Evolutionary conservation across 345 rosid species (phyloP).

Genomic region (Lepidium sativum): DNA sequence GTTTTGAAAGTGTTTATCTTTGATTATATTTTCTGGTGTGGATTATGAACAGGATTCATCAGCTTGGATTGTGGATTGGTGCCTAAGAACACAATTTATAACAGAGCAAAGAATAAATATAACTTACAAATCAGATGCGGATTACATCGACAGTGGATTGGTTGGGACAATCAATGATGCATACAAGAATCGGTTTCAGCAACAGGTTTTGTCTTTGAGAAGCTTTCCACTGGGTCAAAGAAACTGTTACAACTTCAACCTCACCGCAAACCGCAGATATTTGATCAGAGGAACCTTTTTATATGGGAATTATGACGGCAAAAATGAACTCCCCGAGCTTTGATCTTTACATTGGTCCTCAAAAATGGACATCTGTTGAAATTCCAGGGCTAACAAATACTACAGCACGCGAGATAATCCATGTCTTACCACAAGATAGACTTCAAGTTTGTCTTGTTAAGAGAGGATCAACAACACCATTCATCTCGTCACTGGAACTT

Average conservation of each 20-base stretch:
- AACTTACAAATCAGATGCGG: slow-evolving; percentile 25
- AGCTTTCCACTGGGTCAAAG: slow-evolving; percentile 33
- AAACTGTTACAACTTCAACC: slow-evolving; percentile 32
- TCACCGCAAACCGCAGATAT: slow-evolving; percentile 26
- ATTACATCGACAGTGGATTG: slow-evolving; percentile 25
- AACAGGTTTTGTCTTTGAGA: slow-evolving; percentile 7
- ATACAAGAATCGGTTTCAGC: not conserved
- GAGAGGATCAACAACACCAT: slow-evolving; percentile 30
- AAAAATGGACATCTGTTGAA: slow-evolving; percentile 27
- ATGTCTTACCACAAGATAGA: slow-evolving; percentile 15
- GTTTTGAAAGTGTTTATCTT: not conserved
- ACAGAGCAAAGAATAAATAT: too few species aligned
- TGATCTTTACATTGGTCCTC: slow-evolving; percentile 38
- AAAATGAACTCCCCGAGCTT: slow-evolving; percentile 20
- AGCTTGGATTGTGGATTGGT: slow-evolving; percentile 42
- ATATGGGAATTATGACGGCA: slow-evolving; percentile 41
- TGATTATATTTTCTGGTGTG: not conserved
- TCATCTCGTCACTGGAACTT: slow-evolving; percentile 40
- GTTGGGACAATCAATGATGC: slow-evolving; percentile 7
- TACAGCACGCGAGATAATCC: slow-evolving; percentile 20
- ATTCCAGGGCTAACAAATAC: not conserved
- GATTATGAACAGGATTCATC: slow-evolving; percentile 29
- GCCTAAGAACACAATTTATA: slow-evolving; percentile 5
- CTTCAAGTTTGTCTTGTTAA: slow-evolving; percentile 48
- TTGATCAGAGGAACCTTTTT: slow-evolving; percentile 27